Conservation (phyloP, 805 yeast genomes). For the Spathaspora sp. region DNA sequence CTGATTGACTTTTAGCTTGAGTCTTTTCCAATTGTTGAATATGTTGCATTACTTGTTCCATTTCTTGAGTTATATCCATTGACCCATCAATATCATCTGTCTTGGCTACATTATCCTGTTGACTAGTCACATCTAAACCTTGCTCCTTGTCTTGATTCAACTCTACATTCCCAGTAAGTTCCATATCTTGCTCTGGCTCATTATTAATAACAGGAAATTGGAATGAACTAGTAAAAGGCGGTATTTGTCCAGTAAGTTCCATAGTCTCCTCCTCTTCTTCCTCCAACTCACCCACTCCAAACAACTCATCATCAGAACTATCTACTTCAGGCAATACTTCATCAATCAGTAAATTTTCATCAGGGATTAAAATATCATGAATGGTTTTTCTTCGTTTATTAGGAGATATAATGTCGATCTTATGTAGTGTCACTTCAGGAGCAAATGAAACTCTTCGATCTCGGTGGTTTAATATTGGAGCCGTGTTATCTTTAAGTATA, state of each 20-base stretch:
- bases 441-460: constrained; percentile 72
- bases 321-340: constrained; percentile 16
- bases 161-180: not conserved
- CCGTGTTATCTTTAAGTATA: constrained; percentile 19
- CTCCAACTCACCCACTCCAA: not conserved
- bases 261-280: not conserved
- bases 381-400: constrained; percentile 22
- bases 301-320: constrained; percentile 24
- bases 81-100: not conserved
- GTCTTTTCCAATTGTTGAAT: not conserved
- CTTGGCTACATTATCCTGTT: too few species aligned
- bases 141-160: too few species aligned
- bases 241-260: not conserved
- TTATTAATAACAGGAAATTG: not conserved
- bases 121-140: too few species aligned
- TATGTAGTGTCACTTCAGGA: constrained; percentile 66
- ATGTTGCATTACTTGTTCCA: not conserved
- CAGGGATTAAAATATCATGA: constrained; percentile 13
- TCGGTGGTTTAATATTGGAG: constrained; percentile 15
- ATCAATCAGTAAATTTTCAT: not conserved
- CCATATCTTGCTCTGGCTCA: not conserved
- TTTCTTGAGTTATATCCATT: constrained; percentile 9
- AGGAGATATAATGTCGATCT: constrained; percentile 32
- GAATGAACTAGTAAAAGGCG: not conserved
- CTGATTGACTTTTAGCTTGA: not conserved